phyloP scores from a whole-genome alignment of 768 basidiomycete species.

The Pluteus cervinus region DNA sequence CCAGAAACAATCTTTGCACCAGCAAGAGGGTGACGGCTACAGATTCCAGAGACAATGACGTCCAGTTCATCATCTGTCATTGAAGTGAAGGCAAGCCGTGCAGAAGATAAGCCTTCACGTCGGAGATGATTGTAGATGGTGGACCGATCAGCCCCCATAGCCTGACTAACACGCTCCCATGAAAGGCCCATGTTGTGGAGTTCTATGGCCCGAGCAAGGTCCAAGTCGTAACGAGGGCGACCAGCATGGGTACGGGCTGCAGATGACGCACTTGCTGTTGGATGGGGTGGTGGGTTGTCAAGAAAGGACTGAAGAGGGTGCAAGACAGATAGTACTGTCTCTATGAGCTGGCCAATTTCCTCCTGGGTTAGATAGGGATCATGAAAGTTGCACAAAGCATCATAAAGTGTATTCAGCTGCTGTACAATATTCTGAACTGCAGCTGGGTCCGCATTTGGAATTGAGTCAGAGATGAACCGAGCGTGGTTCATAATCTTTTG shows the following conservation, averaged over 20 bases:
- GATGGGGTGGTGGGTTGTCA: no score
- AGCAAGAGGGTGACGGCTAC: conserved; percentile 16
- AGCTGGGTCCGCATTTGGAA: conserved; percentile 12
- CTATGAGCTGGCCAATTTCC: conserved; percentile 1
- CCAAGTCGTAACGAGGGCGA: conserved; percentile 13
- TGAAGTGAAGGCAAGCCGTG: conserved; percentile 8
- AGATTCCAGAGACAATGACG: conserved; percentile 12
- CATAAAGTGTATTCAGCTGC: no score
- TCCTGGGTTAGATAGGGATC: neutral
- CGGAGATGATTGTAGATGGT: conserved; percentile 16
- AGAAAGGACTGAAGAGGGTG: no score
- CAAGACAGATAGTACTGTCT: no score
- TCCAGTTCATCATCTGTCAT: conserved; percentile 17
- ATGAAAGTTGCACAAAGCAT: no score
- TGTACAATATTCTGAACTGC: conserved; percentile 7
- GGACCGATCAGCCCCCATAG: conserved; percentile 12
- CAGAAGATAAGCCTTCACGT: conserved; percentile 9
- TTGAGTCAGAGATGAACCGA: conserved; percentile 10
- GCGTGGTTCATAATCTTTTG: conserved; percentile 9
- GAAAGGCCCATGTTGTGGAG: conserved; percentile 19
- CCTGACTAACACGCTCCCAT: conserved; percentile 16
- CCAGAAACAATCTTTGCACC: conserved; percentile 22
- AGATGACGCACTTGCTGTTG: neutral
- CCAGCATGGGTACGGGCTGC: conserved; percentile 10
- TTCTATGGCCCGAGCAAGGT: conserved; percentile 13